Base-by-base conservation (phyloP, 345 rosid genomes). In the Eucalyptus pauciflora region DNA sequence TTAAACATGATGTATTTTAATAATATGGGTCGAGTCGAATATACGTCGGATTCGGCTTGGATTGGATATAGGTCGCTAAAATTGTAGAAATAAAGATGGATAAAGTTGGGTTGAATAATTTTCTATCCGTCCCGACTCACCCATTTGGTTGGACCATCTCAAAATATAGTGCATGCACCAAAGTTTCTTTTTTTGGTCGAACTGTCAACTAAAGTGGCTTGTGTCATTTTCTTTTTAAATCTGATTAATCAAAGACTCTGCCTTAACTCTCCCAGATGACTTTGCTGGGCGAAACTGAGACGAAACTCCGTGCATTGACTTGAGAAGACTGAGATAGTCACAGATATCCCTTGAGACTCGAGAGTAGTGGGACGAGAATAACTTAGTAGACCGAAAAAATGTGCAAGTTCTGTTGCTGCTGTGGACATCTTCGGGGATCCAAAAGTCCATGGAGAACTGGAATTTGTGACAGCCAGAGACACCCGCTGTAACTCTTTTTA, bases 1-100 rank as follows among this genome's bases (percentile, higher is more conserved):
- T 24, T 58, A 24, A 58, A 58, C 29, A 10, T 58, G 13, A 58
- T 2, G 13, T 24, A 11, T 11, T 8, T 56, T 58, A 58, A 58
- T 24, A 24, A 58, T 58, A 58, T 58, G n/a, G n/a, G 13, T 58
- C 0, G 64, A 24, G n/a, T 58, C 0, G 13, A 25, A 25, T 24
- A 10, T 24, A 2, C 1, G 0, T 24, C 10, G 13, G n/a, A 11
- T 58, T 58, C 0, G 6, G 64, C 3, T 24, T 4, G 13, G 13
- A 58, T 58, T 25, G 64, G 64, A 10, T 58, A 58, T 58, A 11
- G 6, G 13, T 58, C 4, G 13, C 64, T 12, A 58, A 58, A 58
- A 24, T 58, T 58, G 64, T 18, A 18, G 10, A 52, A 52, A 58
- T 24, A 10, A 58, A 58, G 13, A 58, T 58, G 29, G 64, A 25